Conservation (phyloP, 495 filamentous ascomycete species). For the Bryoglossum gracile region DNA sequence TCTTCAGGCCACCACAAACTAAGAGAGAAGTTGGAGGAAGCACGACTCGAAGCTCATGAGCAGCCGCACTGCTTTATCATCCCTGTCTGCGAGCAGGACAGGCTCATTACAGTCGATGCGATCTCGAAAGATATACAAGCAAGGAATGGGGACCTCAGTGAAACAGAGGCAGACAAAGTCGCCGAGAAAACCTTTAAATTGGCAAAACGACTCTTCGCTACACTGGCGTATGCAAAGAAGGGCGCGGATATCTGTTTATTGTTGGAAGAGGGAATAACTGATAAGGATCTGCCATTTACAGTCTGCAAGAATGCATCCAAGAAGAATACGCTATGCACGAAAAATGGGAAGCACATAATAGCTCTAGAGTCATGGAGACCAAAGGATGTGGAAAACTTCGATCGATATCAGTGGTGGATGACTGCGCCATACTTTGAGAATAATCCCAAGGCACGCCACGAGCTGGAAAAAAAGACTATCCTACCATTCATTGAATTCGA, state of each 20-base stretch:
- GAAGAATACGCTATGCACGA: conserved; percentile 1
- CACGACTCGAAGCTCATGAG: conserved; percentile 1
- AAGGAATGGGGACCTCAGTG: conserved; percentile 1
- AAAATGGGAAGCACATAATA: conserved; percentile 1
- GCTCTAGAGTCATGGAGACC: conserved; percentile 4
- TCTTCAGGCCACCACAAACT: neutral
- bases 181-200: conserved; percentile 2
- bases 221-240: conserved; percentile 11
- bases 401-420: conserved; percentile 15
- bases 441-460: conserved; percentile 4
- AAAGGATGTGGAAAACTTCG: conserved; percentile 14
- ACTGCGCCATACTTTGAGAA: conserved; percentile 7
- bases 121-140: conserved; percentile 9
- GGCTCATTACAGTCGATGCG: neutral
- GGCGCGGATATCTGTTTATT: conserved; percentile 11
- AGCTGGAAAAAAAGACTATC: conserved; percentile 3
- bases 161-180: neutral
- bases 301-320: neutral
- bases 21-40: neutral
- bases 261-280: conserved; percentile 13
- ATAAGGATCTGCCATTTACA: conserved; percentile 9
- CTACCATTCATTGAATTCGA: conserved; percentile 14
- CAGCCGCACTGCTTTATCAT: conserved; percentile 11
- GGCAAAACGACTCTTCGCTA: conserved; percentile 11
- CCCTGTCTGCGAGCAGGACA: conserved; percentile 4